These are phyloP conservation scores for Ceratocystis destructans DNA, from an alignment of 2,329 filamentous ascomycete species.

Conservation along the genomic window DNA sequence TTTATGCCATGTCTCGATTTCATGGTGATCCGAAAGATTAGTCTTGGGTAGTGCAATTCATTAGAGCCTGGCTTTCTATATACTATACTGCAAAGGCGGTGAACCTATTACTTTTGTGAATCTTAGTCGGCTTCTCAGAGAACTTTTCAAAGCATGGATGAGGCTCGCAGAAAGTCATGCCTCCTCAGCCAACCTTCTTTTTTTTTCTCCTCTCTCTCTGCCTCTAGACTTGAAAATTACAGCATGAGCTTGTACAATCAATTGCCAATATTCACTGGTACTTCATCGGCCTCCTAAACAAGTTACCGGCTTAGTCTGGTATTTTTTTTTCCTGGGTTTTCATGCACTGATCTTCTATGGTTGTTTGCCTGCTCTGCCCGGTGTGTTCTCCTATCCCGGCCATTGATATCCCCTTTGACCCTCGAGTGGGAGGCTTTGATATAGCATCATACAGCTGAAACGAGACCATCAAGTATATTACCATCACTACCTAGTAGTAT, in stretches of 20 bases:
- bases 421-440: not conserved
- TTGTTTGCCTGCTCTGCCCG: not conserved
- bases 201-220: not conserved
- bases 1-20: not conserved
- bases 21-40: not conserved
- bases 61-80: not conserved
- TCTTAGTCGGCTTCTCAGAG: not conserved
- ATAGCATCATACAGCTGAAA: not conserved
- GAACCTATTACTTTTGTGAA: not conserved
- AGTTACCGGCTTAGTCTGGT: not conserved
- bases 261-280: not conserved
- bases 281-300: no score
- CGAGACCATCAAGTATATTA: not conserved
- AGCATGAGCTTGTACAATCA: not conserved
- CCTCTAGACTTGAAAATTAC: not conserved
- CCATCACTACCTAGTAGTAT: not conserved
- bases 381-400: not conserved
- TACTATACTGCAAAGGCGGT: not conserved
- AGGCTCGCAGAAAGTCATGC: not conserved
- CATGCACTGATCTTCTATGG: not conserved
- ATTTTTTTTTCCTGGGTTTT: not conserved
- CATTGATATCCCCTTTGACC: not conserved
- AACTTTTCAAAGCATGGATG: conserved; percentile 4
- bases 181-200: not conserved
- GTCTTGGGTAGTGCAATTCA: not conserved